Evolutionary conservation across 441 rosid species (phyloP).

Genomic region (Flueggea neowawraea): DNA sequence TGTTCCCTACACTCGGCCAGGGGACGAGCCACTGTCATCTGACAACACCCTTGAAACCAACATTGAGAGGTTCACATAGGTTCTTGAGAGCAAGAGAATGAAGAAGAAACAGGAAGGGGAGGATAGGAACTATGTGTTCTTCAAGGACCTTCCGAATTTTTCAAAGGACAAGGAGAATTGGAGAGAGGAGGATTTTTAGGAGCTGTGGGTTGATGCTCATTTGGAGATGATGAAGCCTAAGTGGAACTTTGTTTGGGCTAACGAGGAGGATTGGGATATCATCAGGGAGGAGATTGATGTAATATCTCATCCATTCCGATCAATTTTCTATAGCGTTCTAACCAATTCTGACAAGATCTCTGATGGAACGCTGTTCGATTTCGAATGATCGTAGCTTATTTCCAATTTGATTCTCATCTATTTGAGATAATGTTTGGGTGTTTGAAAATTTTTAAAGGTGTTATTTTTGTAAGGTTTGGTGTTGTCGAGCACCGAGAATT

Average conservation of each 20-base stretch:
- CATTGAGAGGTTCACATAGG: conserved; percentile 36
- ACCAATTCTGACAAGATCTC: too few species aligned
- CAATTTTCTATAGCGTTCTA: too few species aligned
- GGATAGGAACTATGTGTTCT: conserved; percentile 21
- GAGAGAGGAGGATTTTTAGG: conserved; percentile 75
- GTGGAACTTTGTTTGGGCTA: conserved; percentile 85
- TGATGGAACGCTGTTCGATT: too few species aligned
- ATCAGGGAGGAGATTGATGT: conserved; percentile 47
- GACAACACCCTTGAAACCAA: conserved; percentile 44
- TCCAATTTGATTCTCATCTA: too few species aligned
- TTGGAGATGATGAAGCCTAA: conserved; percentile 55
- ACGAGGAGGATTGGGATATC: conserved; percentile 62
- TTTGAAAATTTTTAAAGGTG: too few species aligned
- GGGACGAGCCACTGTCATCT: conserved; percentile 33
- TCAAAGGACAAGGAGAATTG: conserved; percentile 75
- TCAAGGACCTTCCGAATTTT: conserved; percentile 55
- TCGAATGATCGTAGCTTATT: too few species aligned
- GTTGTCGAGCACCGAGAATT: too few species aligned
- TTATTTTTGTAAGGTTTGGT: too few species aligned
- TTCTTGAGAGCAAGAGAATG: conserved; percentile 32
- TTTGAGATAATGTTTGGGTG: too few species aligned
- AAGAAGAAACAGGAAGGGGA: conserved; percentile 44
- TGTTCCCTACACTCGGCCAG: conserved; percentile 35
- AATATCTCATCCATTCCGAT: too few species aligned
- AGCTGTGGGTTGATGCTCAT: conserved; percentile 82